Conservation (phyloP, 202 grass and related monocot genomes). For the Cymbopogon flexuosus region DNA sequence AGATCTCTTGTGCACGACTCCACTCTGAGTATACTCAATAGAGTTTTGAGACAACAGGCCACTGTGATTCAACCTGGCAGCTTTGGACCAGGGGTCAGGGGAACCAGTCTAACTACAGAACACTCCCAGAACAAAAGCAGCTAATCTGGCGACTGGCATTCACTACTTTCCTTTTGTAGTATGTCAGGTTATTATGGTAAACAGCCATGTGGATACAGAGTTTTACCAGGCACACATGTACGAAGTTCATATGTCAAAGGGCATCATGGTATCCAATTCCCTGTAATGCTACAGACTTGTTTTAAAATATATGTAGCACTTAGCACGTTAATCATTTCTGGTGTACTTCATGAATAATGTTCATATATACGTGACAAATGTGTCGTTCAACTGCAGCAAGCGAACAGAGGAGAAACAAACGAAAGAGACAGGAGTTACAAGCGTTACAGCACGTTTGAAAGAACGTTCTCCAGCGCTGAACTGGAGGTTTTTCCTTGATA, state of each 20-base stretch:
- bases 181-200: conserved; percentile 3
- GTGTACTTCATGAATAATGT: background rate
- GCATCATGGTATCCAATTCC: background rate
- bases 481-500: background rate
- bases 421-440: background rate
- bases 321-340: background rate
- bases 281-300: background rate
- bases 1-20: background rate
- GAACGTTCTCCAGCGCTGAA: background rate
- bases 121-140: background rate
- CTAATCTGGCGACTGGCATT: background rate
- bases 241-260: background rate
- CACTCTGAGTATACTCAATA: background rate
- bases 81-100: background rate
- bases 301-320: background rate
- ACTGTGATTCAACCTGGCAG: background rate
- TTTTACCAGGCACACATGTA: background rate
- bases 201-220: background rate
- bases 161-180: background rate
- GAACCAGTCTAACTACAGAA: conserved; percentile 2
- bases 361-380: background rate
- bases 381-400: background rate
- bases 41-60: background rate
- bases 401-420: background rate
- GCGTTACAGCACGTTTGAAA: background rate